Conservation (phyloP, 1,284 basidiomycete species). For the Papiliotrema fonsecae region DNA sequence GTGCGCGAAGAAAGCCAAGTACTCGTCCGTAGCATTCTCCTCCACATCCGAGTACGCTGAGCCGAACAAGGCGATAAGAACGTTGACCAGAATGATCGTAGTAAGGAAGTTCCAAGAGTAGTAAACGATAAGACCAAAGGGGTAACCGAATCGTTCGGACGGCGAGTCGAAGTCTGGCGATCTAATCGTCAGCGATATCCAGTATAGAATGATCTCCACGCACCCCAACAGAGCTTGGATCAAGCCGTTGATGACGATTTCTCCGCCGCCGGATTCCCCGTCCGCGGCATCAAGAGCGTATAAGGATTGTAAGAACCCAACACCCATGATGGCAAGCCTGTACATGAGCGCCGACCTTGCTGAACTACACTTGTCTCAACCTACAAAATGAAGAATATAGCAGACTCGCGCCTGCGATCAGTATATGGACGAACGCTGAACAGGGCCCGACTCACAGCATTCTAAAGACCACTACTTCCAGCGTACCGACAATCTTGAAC, state of each 20-base stretch:
- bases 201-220: slow-evolving; percentile 24
- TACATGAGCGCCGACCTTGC: slow-evolving; percentile 23
- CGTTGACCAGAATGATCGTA: slow-evolving; percentile 83
- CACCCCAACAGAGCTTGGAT: slow-evolving; percentile 77
- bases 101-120: slow-evolving; percentile 87
- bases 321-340: slow-evolving; percentile 69
- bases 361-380: too few species aligned
- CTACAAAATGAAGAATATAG: slow-evolving; percentile 80
- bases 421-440: slow-evolving; percentile 2
- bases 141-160: slow-evolving; percentile 49
- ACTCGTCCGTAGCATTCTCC: slow-evolving; percentile 50
- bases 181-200: slow-evolving; percentile 47
- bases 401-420: slow-evolving; percentile 62
- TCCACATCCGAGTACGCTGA: slow-evolving; percentile 78
- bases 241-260: slow-evolving; percentile 65
- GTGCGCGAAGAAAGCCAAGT: slow-evolving; percentile 75
- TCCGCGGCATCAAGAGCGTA: slow-evolving; percentile 89
- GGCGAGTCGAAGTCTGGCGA: slow-evolving; percentile 74
- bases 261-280: slow-evolving; percentile 59
- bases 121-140: slow-evolving; percentile 68
- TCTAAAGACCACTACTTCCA: slow-evolving; percentile 49
- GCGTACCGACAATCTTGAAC: slow-evolving; percentile 57
- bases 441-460: slow-evolving; percentile 58
- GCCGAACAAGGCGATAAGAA: slow-evolving; percentile 90
- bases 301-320: slow-evolving; percentile 71